Conservation (phyloP, 345 rosid genomes). For the Rhizophora mangle region DNA sequence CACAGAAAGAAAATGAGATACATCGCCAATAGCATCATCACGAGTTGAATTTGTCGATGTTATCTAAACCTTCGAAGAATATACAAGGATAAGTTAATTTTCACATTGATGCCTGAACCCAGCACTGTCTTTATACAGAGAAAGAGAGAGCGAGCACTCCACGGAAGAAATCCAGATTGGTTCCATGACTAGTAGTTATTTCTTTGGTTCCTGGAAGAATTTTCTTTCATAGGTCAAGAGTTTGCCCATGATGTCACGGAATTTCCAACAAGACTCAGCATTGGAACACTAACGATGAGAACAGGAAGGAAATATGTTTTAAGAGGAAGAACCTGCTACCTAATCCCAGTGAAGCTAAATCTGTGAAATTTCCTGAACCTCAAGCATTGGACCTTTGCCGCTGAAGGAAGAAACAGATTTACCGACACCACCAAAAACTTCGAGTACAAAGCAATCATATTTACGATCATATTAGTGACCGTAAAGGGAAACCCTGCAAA, state of each 20-base stretch:
- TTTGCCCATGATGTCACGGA: not conserved
- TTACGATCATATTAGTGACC: not conserved
- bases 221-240: too few species aligned
- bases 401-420: constrained; percentile 7
- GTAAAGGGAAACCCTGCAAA: constrained; percentile 1
- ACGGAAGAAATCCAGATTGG: too few species aligned
- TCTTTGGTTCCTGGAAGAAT: too few species aligned
- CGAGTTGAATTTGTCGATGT: too few species aligned
- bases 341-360: constrained; percentile 7
- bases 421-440: not conserved
- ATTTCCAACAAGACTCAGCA: not conserved
- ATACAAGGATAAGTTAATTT: too few species aligned
- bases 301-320: not conserved
- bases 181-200: too few species aligned
- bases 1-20: too few species aligned
- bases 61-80: too few species aligned
- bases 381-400: not conserved
- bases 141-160: too few species aligned
- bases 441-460: not conserved
- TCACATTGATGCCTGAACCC: too few species aligned
- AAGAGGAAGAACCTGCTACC: constrained; percentile 7
- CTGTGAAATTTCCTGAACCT: constrained; percentile 2
- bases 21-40: too few species aligned
- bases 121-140: too few species aligned
- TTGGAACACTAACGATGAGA: not conserved